Conservation (phyloP, 805 yeast genomes). For the Metschnikowia rubicola region DNA sequence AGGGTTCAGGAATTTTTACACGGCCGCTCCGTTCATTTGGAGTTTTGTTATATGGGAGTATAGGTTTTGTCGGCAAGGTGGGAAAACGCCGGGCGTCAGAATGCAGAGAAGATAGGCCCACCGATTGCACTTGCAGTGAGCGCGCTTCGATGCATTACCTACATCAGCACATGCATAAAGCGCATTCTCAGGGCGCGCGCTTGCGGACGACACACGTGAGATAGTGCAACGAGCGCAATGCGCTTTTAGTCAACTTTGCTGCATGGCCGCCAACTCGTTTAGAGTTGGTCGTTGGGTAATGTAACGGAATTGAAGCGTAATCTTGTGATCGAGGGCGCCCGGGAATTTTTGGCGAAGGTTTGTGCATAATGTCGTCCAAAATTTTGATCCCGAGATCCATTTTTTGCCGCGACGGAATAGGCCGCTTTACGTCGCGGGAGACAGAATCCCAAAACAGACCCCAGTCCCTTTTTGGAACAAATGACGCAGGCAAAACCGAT, state of each 20-base stretch:
- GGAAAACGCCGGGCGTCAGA: no score
- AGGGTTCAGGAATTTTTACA: no score
- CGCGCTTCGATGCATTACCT: constrained; percentile 4
- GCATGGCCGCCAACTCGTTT: no score
- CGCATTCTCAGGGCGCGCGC: not conserved
- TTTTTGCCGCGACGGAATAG: constrained; percentile 4
- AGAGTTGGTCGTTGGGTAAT: no score
- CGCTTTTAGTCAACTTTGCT: no score
- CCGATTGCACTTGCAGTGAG: not conserved
- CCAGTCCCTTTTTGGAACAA: not conserved
- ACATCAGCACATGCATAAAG: not conserved
- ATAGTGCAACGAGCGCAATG: no score
- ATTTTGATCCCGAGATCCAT: not conserved
- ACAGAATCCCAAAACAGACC: not conserved
- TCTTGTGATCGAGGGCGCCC: no score
- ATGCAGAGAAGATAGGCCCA: not conserved
- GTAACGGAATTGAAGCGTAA: no score
- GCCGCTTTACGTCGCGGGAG: constrained; percentile 5
- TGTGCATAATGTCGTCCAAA: constrained; percentile 1
- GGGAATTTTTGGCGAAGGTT: not conserved
- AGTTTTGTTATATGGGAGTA: no score
- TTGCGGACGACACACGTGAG: not conserved
- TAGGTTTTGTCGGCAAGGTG: no score
- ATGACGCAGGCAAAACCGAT: not conserved
- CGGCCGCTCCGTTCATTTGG: no score